These are phyloP conservation scores for Fusarium dlaminii DNA, from an alignment of 2,329 filamentous ascomycete genomes.

Conservation along the genomic window DNA sequence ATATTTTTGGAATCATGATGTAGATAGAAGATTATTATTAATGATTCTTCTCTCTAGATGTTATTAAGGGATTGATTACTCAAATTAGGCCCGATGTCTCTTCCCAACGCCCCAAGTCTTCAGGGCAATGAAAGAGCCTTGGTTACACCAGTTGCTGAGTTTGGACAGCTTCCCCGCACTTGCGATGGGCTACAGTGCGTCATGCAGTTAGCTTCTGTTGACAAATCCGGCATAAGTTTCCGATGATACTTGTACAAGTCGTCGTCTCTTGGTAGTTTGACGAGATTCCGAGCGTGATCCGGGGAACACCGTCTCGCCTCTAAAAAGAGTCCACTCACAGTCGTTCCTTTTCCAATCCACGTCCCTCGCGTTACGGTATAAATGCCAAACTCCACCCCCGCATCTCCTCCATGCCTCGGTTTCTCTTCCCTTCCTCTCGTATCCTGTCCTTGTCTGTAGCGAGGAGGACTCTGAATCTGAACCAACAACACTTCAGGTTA, in stretches of 20 bases:
- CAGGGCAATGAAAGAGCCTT: background rate
- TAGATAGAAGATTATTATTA: too few species aligned
- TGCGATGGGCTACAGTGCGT: slow-evolving; percentile 25
- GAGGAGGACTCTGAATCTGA: slow-evolving; percentile 18
- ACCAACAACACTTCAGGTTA: background rate
- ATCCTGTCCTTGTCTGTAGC: slow-evolving; percentile 13
- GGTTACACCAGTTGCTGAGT: slow-evolving; percentile 7
- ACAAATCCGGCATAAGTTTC: slow-evolving; percentile 30
- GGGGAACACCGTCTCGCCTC: slow-evolving; percentile 4
- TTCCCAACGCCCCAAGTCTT: slow-evolving; percentile 2
- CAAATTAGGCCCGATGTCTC: background rate
- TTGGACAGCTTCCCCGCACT: slow-evolving; percentile 34
- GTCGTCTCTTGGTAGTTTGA: slow-evolving; percentile 4
- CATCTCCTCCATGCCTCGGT: slow-evolving; percentile 28
- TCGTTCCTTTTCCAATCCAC: slow-evolving; percentile 28
- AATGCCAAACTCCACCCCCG: slow-evolving; percentile 31
- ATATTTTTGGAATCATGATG: background rate
- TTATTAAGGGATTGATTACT: background rate
- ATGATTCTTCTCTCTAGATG: too few species aligned
- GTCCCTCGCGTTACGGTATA: slow-evolving; percentile 6
- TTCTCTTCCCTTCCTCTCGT: slow-evolving; percentile 17
- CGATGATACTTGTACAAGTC: slow-evolving; percentile 1
- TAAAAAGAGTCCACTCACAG: slow-evolving; percentile 12
- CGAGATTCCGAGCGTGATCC: slow-evolving; percentile 28
- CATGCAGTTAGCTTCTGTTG: slow-evolving; percentile 6